Evolutionary conservation across 208 protist species (phyloP), one percentile per base, ranked within the genome.

Genomic region (Trypanosoma congolense): DNA sequence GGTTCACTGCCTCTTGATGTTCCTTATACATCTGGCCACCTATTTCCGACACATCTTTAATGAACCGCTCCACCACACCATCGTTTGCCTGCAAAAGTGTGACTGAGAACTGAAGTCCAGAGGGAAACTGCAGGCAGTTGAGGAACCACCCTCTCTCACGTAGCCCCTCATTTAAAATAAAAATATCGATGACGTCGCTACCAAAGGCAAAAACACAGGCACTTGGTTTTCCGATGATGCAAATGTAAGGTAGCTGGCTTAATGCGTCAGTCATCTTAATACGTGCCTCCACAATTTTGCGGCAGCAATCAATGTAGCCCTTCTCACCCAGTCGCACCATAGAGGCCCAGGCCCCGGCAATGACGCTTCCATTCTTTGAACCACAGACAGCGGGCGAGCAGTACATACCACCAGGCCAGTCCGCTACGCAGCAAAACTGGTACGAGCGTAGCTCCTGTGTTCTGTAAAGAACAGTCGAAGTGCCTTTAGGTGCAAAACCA

Each of bases 371-470:
- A 1, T 90, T 75, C 61, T 96, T 87, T 24, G 87, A 96, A 6
- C 97, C 98, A 60, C 92, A 86, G 21, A 99, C 83, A 12, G 93
- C 90, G 4, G 97, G 96, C 0, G 97, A 97, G 53, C 94, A 97
- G 70, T 99, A 99, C 66, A 99, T 95, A 54, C 98, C 98, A 53
- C 98, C 98, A 0, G 96, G 83, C 97, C 98, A 99, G 49, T 97
- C 84, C 9, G 96, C 54, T 12, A 89, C 72, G 24, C 89, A 87
- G 67, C 96, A 98, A 73, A 98, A 99, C 80, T 98, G 94, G 56
- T 88, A 83, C 26, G 84, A 82, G 42, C 96, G 84, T 30, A 97
- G 60, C 35, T 97, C 81, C 38, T 78, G 69, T 10, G 50, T 78
- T 24, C 74, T 50, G 70, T 97, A 99, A 38, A 99, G 44, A 10